These are phyloP conservation scores for Saccharomyces hybrid DNA, from an alignment of 1,139 yeast species.

Conservation along the genomic window DNA sequence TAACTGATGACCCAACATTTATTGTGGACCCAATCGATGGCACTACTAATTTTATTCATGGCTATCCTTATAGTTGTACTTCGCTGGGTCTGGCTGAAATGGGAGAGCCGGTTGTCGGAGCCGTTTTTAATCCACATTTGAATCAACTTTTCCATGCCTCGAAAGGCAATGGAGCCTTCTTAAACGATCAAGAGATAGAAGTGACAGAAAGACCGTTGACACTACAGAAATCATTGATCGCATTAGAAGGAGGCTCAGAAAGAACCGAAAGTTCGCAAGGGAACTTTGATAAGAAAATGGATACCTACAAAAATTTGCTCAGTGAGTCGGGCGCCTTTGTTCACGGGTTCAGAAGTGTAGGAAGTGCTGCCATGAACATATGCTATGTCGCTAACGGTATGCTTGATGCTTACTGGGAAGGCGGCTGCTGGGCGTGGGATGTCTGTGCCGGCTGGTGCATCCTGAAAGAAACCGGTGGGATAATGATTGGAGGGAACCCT, in stretches of 20 bases:
- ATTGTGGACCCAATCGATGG: conserved; percentile 58
- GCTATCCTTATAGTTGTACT: conserved; percentile 50
- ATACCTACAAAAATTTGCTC: conserved; percentile 40
- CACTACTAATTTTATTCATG: conserved; percentile 55
- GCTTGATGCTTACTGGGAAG: conserved; percentile 55
- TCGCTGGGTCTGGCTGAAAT: conserved; percentile 47
- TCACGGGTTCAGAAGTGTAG: conserved; percentile 51
- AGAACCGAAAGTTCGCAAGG: conserved; percentile 41
- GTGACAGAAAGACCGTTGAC: conserved; percentile 32
- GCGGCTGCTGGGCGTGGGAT: conserved; percentile 58
- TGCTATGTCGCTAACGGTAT: conserved; percentile 49
- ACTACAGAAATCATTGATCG: conserved; percentile 44
- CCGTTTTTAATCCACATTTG: conserved; percentile 50
- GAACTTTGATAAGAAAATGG: conserved; percentile 40
- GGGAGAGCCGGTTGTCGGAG: conserved; percentile 48
- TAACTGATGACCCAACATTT: conserved; percentile 49
- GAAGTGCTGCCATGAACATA: conserved; percentile 54
- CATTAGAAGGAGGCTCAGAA: conserved; percentile 52
- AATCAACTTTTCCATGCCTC: conserved; percentile 45
- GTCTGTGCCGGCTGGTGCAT: conserved; percentile 60
- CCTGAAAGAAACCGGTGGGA: conserved; percentile 49
- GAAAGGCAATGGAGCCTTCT: conserved; percentile 45
- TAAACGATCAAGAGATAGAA: conserved; percentile 35
- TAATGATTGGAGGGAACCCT: conserved; percentile 44
- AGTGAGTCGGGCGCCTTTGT: conserved; percentile 42